Percentiles rank a stretch among this genome's conserved stretches.
Evolutionary conservation across 176 grass and related monocot species (phyloP).

Genomic region (Alloteropsis semialata): DNA sequence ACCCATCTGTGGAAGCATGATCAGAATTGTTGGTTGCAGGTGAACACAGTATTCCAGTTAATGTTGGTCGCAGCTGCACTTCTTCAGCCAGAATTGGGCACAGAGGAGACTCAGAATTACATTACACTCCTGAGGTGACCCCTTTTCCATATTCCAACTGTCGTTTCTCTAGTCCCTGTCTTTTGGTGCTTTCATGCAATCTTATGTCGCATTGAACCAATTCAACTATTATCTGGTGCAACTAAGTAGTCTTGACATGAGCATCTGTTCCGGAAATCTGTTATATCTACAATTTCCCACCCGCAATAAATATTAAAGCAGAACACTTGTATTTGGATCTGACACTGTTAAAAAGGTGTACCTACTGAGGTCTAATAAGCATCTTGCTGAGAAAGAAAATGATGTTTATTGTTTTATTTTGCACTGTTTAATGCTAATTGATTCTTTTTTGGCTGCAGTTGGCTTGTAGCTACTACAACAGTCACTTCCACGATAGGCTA

Average conservation of each 20-base stretch:
- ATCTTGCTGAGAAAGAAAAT: background rate
- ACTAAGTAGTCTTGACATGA: background rate
- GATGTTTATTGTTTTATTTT: constrained; percentile 13
- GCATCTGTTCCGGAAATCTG: background rate
- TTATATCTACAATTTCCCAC: background rate
- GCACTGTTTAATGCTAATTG: constrained; percentile 16
- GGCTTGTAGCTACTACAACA: constrained; percentile 83
- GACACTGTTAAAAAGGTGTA: background rate
- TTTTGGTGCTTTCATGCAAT: background rate
- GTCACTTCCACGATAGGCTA: constrained; percentile 64
- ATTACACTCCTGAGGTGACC: constrained; percentile 64
- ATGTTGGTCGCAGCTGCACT: constrained; percentile 81
- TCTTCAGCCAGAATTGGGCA: constrained; percentile 92
- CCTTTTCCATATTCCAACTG: constrained; percentile 6
- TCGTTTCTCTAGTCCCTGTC: background rate
- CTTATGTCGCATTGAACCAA: background rate
- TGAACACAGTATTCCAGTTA: constrained; percentile 89
- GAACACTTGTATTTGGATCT: background rate
- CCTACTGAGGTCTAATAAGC: background rate
- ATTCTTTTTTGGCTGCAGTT: constrained; percentile 51
- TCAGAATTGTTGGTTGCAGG: constrained; percentile 44
- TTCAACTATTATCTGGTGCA: background rate
- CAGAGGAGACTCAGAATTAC: constrained; percentile 65
- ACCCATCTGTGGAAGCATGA: constrained; percentile 24
- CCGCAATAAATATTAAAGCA: background rate